Evolutionary conservation across 2,329 filamentous ascomycete genomes (phyloP).

Genomic region (Zopfia rhizophila): DNA sequence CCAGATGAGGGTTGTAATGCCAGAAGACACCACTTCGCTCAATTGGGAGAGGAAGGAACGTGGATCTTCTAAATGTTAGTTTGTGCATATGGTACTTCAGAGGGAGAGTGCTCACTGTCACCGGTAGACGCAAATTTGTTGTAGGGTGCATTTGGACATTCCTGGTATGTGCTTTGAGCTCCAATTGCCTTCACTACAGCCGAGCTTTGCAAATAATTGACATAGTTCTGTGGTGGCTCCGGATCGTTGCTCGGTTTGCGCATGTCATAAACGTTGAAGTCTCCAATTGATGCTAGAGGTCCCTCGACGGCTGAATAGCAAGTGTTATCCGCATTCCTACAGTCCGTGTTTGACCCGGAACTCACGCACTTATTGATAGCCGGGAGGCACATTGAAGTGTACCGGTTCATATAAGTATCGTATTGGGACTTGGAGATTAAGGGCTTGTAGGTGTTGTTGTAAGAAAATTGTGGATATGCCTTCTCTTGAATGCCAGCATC

Average conservation of each 20-base stretch:
- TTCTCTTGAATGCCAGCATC: constrained; percentile 64
- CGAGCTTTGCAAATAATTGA: constrained; percentile 64
- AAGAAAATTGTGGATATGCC: constrained; percentile 57
- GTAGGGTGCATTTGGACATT: constrained; percentile 54
- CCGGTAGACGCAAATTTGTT: constrained; percentile 57
- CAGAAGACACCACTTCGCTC: constrained; percentile 32
- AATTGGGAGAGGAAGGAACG: constrained; percentile 33
- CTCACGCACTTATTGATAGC: constrained; percentile 62
- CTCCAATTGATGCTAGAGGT: constrained; percentile 57
- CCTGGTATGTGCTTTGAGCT: constrained; percentile 66
- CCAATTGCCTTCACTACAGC: constrained; percentile 65
- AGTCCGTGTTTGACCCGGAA: constrained; percentile 60
- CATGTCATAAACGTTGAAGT: constrained; percentile 68
- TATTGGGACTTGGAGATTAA: constrained; percentile 44
- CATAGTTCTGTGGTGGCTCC: constrained; percentile 65
- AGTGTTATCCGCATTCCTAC: constrained; percentile 63
- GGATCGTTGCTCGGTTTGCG: constrained; percentile 64
- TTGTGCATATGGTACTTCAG: constrained; percentile 5
- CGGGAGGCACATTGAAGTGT: constrained; percentile 68
- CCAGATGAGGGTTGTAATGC: constrained; percentile 47
- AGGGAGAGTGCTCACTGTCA: constrained; percentile 54
- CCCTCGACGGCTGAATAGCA: constrained; percentile 63
- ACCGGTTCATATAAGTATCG: constrained; percentile 66
- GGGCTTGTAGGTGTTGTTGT: constrained; percentile 63
- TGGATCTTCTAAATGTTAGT: constrained; percentile 20